Evolutionary conservation across 2,329 filamentous ascomycete species (phyloP).

Genomic region (Bertia moriformis): DNA sequence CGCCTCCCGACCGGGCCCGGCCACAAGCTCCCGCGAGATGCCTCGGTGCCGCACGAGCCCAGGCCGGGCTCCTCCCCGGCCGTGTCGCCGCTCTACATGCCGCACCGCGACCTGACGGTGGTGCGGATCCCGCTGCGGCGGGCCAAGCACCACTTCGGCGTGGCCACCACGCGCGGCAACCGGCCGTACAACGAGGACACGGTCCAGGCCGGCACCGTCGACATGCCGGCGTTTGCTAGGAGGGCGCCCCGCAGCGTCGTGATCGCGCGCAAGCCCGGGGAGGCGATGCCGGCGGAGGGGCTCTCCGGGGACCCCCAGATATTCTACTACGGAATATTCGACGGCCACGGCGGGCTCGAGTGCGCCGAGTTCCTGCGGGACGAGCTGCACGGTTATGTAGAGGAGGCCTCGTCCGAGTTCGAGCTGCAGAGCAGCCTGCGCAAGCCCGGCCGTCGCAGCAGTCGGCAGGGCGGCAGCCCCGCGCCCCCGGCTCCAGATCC

Average conservation of each 20-base stretch:
- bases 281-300: constrained; percentile 54
- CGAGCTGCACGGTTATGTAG: constrained; percentile 75
- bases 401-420: constrained; percentile 64
- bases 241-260: constrained; percentile 52
- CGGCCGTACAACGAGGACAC: constrained; percentile 86
- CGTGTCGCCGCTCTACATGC: constrained; percentile 41
- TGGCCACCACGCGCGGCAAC: constrained; percentile 62
- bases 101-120: constrained; percentile 68
- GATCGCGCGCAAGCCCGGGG: constrained; percentile 32
- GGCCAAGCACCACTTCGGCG: constrained; percentile 93
- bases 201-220: constrained; percentile 84
- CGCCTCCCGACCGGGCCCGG: constrained; percentile 47
- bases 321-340: constrained; percentile 94
- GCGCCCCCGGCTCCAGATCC: neutral
- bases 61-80: constrained; percentile 37
- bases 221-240: constrained; percentile 83
- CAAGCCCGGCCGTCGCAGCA: too few relatives aligned
- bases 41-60: constrained; percentile 55
- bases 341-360: constrained; percentile 82
- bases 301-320: constrained; percentile 82
- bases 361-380: constrained; percentile 79
- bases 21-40: constrained; percentile 75
- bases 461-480: constrained; percentile 3
- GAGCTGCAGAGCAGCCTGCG: constrained; percentile 64
- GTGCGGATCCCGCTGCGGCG: constrained; percentile 86